These are phyloP conservation scores for Diutina sp. DNA, from an alignment of 1,139 yeast species.

Conservation along the genomic window DNA sequence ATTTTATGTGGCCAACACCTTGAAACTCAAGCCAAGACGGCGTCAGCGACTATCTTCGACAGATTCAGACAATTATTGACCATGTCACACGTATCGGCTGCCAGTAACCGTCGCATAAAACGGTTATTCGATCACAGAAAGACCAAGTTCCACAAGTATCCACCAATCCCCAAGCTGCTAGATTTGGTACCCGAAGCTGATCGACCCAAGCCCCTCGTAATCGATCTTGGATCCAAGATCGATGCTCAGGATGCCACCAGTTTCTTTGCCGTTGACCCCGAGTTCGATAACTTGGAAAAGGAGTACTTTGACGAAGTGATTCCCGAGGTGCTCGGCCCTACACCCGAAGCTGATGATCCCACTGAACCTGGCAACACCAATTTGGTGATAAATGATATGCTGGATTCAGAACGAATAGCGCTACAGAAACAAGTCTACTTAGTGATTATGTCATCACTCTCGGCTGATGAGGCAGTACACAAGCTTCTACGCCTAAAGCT, in stretches of 20 bases:
- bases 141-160: slow-evolving; percentile 36
- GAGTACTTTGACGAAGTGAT: slow-evolving; percentile 13
- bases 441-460: slow-evolving; percentile 84
- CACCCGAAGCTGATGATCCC: slow-evolving; percentile 4
- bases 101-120: slow-evolving; percentile 25
- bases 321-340: slow-evolving; percentile 8
- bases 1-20: slow-evolving; percentile 13
- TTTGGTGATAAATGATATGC: slow-evolving; percentile 41
- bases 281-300: slow-evolving; percentile 39
- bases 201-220: slow-evolving; percentile 45
- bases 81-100: slow-evolving; percentile 31
- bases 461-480: slow-evolving; percentile 89
- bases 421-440: slow-evolving; percentile 68
- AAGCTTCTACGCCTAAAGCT: slow-evolving; percentile 45
- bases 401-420: slow-evolving; percentile 49
- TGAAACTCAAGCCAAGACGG: slow-evolving; percentile 11
- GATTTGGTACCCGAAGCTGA: slow-evolving; percentile 46
- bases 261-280: slow-evolving; percentile 37
- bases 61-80: slow-evolving; percentile 47
- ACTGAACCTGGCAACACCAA: slow-evolving; percentile 1
- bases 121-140: slow-evolving; percentile 5
- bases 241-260: slow-evolving; percentile 37
- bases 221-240: slow-evolving; percentile 41
- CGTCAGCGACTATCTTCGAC: slow-evolving; percentile 41
- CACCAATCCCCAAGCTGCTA: slow-evolving; percentile 27